A percentile compares a stretch with the other conserved stretches of the same genome.
Evolutionary conservation across 192 early-diverging fungal species (phyloP).

Genomic region (Mortierella hygrophila): DNA sequence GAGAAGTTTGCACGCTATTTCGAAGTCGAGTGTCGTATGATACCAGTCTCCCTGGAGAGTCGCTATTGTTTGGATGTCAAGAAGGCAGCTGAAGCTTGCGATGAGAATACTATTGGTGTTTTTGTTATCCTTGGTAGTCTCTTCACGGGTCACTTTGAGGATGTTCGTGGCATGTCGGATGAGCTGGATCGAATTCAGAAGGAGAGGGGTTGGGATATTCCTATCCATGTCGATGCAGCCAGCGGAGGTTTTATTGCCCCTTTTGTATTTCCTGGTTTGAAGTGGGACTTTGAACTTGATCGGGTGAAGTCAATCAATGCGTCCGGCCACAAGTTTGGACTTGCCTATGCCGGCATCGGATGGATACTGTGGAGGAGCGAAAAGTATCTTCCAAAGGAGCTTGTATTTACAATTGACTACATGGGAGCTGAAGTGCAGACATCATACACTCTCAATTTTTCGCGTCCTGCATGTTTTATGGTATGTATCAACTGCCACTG

Average conservation of each 20-base stretch:
- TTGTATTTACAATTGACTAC: constrained; percentile 84
- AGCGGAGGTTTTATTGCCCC: constrained; percentile 88
- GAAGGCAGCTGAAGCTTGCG: constrained; percentile 74
- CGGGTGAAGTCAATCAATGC: constrained; percentile 85
- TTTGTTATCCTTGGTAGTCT: constrained; percentile 75
- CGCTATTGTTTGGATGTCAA: constrained; percentile 70
- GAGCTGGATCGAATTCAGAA: constrained; percentile 70
- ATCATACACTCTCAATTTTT: constrained; percentile 81
- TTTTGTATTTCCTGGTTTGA: constrained; percentile 78
- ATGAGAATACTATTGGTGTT: constrained; percentile 90
- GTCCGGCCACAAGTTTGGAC: constrained; percentile 88
- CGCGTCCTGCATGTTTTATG: constrained; percentile 75
- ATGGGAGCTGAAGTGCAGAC: constrained; percentile 76
- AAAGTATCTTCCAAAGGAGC: constrained; percentile 76
- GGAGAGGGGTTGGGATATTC: constrained; percentile 74
- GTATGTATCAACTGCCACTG: not conserved
- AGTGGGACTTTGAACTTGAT: constrained; percentile 72
- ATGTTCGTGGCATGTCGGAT: constrained; percentile 70
- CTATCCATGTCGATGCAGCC: constrained; percentile 90
- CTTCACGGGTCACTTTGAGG: constrained; percentile 89
- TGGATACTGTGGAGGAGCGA: constrained; percentile 82
- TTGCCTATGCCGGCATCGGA: constrained; percentile 85
- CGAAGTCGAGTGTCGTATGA: constrained; percentile 54
- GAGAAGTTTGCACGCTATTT: constrained; percentile 68
- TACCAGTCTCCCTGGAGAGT: constrained; percentile 33